A percentile compares a stretch with the other conserved stretches of the same genome.
phyloP scores from a whole-genome alignment of 495 filamentous ascomycete species.

The Entonaema liquescens region DNA sequence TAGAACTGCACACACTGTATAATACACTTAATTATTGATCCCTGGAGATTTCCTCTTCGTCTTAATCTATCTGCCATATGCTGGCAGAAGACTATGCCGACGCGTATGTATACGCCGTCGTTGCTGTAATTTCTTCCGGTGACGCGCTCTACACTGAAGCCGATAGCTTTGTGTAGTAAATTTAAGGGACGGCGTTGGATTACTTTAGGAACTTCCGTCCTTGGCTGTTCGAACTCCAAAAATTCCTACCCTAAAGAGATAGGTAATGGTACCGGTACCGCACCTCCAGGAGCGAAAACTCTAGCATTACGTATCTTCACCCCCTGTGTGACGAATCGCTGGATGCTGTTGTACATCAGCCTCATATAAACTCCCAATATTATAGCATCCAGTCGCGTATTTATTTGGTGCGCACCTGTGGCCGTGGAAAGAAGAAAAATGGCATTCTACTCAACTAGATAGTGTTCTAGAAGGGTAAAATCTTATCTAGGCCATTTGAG shows the following conservation, averaged over 20 bases:
- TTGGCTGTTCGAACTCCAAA: neutral
- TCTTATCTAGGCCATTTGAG: neutral
- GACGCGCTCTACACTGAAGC: neutral
- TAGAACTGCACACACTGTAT: constrained; percentile 1
- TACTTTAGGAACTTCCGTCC: neutral
- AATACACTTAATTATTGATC: neutral
- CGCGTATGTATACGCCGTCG: neutral
- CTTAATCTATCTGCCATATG: neutral
- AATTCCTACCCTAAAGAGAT: neutral
- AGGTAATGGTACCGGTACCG: neutral
- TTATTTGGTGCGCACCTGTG: neutral
- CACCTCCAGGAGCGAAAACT: neutral
- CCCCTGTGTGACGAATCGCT: neutral
- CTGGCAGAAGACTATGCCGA: neutral
- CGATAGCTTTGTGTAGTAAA: neutral
- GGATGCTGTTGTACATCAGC: neutral
- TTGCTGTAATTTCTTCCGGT: neutral
- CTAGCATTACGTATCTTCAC: too few relatives aligned
- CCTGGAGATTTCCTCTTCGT: neutral
- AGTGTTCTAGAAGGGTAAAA: neutral
- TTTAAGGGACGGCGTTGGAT: neutral
- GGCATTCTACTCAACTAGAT: constrained; percentile 5
- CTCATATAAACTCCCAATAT: neutral
- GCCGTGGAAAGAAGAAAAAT: neutral
- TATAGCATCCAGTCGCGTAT: neutral